A percentile compares a stretch with the other conserved stretches of the same genome.
phyloP scores from a whole-genome alignment of 1,284 basidiomycete genomes.

The Pseudozyma tsukubaensis region DNA sequence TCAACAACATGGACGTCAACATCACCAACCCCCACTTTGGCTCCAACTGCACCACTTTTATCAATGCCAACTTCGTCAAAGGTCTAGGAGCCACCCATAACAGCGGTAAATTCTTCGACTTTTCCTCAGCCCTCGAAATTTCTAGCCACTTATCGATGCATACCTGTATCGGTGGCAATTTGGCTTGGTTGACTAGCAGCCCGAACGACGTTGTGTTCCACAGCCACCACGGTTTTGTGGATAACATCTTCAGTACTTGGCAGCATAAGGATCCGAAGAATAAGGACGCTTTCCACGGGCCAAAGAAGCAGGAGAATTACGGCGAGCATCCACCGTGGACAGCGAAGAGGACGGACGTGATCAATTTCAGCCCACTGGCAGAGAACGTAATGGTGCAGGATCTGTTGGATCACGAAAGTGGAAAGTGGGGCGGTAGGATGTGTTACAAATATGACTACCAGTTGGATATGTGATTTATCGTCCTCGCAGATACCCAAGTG shows the following conservation, averaged over 20 bases:
- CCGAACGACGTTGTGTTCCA: constrained; percentile 29
- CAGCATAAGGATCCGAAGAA: constrained; percentile 19
- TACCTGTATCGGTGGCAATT: constrained; percentile 27
- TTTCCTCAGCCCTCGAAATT: constrained; percentile 34
- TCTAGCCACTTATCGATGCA: constrained; percentile 34
- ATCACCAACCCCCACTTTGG: constrained; percentile 24
- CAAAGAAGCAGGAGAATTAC: constrained; percentile 21
- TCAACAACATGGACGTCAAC: constrained; percentile 33
- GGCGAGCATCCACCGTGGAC: constrained; percentile 22
- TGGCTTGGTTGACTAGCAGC: constrained; percentile 30
- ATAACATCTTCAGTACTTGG: constrained; percentile 23
- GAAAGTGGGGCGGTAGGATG: constrained; percentile 27
- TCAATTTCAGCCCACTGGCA: constrained; percentile 34
- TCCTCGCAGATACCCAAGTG: too few species aligned
- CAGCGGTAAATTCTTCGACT: constrained; percentile 36
- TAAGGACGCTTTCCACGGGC: constrained; percentile 27
- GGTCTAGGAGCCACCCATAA: constrained; percentile 20
- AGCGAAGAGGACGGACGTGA: constrained; percentile 19
- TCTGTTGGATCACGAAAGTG: constrained; percentile 28
- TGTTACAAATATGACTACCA: constrained; percentile 37
- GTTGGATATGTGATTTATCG: constrained; percentile 8
- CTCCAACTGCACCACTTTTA: constrained; percentile 32
- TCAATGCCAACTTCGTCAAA: constrained; percentile 18
- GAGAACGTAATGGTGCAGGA: constrained; percentile 25
- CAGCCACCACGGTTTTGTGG: constrained; percentile 14